phyloP scores from a whole-genome alignment of 371 early-diverging fungal species.

The Enteropsectra breve region DNA sequence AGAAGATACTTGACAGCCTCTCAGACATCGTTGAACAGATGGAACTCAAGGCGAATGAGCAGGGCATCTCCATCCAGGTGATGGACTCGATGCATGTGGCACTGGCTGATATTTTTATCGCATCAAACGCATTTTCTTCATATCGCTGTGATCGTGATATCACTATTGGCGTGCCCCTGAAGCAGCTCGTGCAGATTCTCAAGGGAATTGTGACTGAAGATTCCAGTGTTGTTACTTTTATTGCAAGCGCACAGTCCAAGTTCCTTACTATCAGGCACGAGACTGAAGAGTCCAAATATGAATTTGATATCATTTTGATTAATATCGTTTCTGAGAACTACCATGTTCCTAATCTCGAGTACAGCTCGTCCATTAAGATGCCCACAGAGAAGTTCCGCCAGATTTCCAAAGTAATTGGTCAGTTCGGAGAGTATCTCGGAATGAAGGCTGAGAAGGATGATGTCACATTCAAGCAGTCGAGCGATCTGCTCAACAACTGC shows the following conservation, averaged over 20 bases:
- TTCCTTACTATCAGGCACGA: conserved; percentile 28
- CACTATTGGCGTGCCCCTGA: conserved; percentile 50
- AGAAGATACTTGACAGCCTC: conserved; percentile 54
- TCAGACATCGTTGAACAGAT: conserved; percentile 56
- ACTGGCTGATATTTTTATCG: conserved; percentile 55
- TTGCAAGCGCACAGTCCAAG: conserved; percentile 35
- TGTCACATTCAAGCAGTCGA: conserved; percentile 36
- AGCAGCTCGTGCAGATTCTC: conserved; percentile 49
- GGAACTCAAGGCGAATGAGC: conserved; percentile 43
- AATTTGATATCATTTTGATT: conserved; percentile 39
- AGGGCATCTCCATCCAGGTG: conserved; percentile 57
- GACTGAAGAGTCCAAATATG: conserved; percentile 9
- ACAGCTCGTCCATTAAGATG: conserved; percentile 32
- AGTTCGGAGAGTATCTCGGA: conserved; percentile 45
- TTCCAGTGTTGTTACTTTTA: conserved; percentile 7
- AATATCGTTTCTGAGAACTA: conserved; percentile 38
- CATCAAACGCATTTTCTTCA: conserved; percentile 51
- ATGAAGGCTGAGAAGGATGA: conserved; percentile 35
- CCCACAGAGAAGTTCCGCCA: conserved; percentile 35
- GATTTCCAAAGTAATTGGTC: conserved; percentile 37
- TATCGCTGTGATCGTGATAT: conserved; percentile 59
- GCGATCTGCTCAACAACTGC: conserved; percentile 37
- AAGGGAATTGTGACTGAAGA: conserved; percentile 41
- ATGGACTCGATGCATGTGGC: conserved; percentile 60
- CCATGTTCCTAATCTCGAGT: conserved; percentile 39